Conservation (phyloP, 1,284 basidiomycete species). For the Cryptococcus hybrid region DNA sequence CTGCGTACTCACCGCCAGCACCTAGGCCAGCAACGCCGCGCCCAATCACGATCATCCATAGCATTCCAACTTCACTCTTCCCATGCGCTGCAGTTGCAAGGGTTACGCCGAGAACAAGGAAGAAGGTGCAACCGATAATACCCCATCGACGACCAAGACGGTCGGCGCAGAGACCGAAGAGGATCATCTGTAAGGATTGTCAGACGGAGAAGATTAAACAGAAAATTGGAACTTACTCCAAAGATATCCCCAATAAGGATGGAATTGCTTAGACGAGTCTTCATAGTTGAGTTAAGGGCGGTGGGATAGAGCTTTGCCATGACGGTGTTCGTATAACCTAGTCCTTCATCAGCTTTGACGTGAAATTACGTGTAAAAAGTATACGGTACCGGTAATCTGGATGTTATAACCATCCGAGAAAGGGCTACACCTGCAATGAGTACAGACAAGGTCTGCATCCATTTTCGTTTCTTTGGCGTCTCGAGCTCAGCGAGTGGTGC, state of each 20-base stretch:
- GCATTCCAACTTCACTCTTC: constrained; percentile 49
- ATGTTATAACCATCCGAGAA: constrained; percentile 34
- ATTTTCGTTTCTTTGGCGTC: constrained; percentile 2
- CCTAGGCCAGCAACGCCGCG: constrained; percentile 68
- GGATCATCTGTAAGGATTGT: constrained; percentile 8
- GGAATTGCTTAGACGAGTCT: constrained; percentile 30
- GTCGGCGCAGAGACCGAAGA: constrained; percentile 28
- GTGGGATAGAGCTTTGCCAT: constrained; percentile 21
- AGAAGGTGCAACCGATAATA: constrained; percentile 26
- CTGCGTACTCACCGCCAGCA: constrained; percentile 73
- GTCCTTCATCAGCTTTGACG: not conserved
- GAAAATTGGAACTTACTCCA: constrained; percentile 8
- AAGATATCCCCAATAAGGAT: constrained; percentile 28
- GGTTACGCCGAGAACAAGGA: constrained; percentile 30
- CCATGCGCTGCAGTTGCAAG: constrained; percentile 22
- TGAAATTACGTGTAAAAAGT: not conserved
- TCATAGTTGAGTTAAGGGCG: constrained; percentile 16
- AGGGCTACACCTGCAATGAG: constrained; percentile 28
- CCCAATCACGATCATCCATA: constrained; percentile 73
- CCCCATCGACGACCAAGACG: constrained; percentile 30
- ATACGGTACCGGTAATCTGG: constrained; percentile 18
- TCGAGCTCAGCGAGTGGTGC: constrained; percentile 7
- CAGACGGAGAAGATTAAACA: not conserved
- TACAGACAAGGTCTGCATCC: constrained; percentile 14
- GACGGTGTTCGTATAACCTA: constrained; percentile 13